Base-by-base conservation (phyloP, 495 filamentous ascomycete species). In the Neurospora sp. region DNA sequence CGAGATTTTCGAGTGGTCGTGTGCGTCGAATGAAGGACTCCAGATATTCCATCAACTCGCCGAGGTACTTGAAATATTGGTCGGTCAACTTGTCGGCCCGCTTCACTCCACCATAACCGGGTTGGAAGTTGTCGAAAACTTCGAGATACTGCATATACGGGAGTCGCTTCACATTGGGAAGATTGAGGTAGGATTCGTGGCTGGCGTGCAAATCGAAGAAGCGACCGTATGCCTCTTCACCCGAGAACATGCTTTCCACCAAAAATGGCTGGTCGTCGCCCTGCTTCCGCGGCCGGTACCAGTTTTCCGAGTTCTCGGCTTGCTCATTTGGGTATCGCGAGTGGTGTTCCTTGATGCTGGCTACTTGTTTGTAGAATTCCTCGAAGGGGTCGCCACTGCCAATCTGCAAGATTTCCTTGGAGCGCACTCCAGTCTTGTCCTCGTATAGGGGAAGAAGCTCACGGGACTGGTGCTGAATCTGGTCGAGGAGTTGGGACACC, bases 91-190 rank as follows among this genome's bases (percentile, higher is more conserved):
- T 98, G 77, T 97, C 91, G 14, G 86, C 84, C 41, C 90, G 87
- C 75, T 92, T 94, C 71, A 98, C 87, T 7, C 87, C 85, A 62
- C 90, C 88, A 37, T 87, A 84, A 38, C 92, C 92, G 0, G 90
- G 90, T 9, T 88, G 88, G 79, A 99, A 97, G 23, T 86, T 86
- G 82, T 98, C 96, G 81, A 98, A 98, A 4, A 90, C 80, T 31
- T 94, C 91, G 23, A 99, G 88, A 76, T 97, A 99, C 82, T 98
- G 94, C 46, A 97, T 85, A 76, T 99, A 99, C 14, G 89, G 90
- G 37, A 96, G 81, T 46, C 95, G 87, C 80, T 94, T 95, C 0
- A 93, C 87, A 20, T 91, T 89, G 0, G 93, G 92, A 3, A 99
- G 86, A 76, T 99, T 99, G 59, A 98, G 85, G 78, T 93, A 99